Conservation (phyloP, 768 basidiomycete species). For the Boletales sp. region DNA sequence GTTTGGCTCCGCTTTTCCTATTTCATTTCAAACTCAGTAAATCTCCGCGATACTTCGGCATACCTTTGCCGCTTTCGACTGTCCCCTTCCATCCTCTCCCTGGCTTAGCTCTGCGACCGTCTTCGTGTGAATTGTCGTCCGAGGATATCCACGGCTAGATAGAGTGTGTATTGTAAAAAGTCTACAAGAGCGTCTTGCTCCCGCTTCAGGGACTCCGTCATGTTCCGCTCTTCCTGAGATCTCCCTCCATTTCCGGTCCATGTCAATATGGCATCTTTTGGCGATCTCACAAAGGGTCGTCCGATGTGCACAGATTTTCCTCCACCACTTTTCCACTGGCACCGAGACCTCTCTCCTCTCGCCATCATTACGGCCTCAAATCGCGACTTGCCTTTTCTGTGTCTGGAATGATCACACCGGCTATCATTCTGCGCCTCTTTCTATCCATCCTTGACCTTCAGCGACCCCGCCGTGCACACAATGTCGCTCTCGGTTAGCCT, state of each 20-base stretch:
- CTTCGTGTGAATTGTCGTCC: constrained; percentile 5
- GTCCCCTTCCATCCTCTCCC: too few relatives aligned
- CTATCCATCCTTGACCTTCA: too few relatives aligned
- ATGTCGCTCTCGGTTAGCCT: background rate
- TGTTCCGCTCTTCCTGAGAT: constrained; percentile 19
- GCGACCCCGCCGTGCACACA: too few relatives aligned
- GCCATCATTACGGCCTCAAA: background rate
- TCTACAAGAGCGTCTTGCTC: constrained; percentile 8
- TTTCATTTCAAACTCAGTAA: constrained; percentile 21
- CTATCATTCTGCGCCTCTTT: background rate
- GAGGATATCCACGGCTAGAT: constrained; percentile 17
- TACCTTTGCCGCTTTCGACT: constrained; percentile 5
- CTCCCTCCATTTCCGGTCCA: constrained; percentile 22
- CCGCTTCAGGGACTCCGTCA: constrained; percentile 23
- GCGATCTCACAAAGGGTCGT: constrained; percentile 16
- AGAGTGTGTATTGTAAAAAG: too few relatives aligned
- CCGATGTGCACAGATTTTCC: background rate
- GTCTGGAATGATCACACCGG: background rate
- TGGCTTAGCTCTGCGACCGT: too few relatives aligned
- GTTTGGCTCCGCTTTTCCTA: constrained; percentile 31
- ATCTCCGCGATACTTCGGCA: constrained; percentile 25
- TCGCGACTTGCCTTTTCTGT: too few relatives aligned
- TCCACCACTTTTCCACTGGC: too few relatives aligned
- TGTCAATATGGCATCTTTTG: constrained; percentile 20
- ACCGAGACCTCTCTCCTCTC: background rate